Evolutionary conservation across 208 protist genomes (phyloP).

Genomic region (Crithidia brevicula): DNA sequence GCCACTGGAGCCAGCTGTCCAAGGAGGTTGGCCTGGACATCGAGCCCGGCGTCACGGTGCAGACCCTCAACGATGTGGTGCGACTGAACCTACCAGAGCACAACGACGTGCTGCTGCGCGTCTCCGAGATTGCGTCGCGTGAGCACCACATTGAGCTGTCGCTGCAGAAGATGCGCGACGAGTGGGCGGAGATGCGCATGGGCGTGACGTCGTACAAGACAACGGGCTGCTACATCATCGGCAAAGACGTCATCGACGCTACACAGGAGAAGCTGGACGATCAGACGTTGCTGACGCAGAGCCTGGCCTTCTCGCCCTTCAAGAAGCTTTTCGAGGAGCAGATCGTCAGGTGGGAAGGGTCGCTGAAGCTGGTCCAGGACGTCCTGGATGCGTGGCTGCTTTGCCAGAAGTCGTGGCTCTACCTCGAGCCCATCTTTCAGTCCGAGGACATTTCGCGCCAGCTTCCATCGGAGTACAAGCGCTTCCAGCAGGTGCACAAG

Average conservation of each 20-base stretch:
- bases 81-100: constrained; percentile 77
- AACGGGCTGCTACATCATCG: constrained; percentile 94
- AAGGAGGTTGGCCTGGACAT: constrained; percentile 94
- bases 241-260: constrained; percentile 91
- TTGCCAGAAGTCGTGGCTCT: constrained; percentile 96
- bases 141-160: constrained; percentile 96
- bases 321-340: constrained; percentile 97
- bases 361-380: constrained; percentile 88
- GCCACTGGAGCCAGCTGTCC: constrained; percentile 95
- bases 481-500: constrained; percentile 94
- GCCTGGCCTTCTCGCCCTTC: constrained; percentile 96
- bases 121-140: constrained; percentile 94
- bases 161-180: constrained; percentile 94
- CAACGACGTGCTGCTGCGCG: constrained; percentile 86
- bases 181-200: constrained; percentile 92
- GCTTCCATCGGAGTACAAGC: constrained; percentile 93
- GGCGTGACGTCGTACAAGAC: constrained; percentile 88
- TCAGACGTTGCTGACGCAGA: constrained; percentile 96
- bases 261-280: constrained; percentile 96
- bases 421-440: constrained; percentile 97
- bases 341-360: constrained; percentile 92
- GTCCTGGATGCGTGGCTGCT: constrained; percentile 95
- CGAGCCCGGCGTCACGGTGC: constrained; percentile 87
- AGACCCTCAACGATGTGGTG: constrained; percentile 85
- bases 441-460: constrained; percentile 97